A percentile compares a stretch with the other conserved stretches of the same genome.
phyloP scores from a whole-genome alignment of 768 basidiomycete genomes.

The Kwoniella sp. region DNA sequence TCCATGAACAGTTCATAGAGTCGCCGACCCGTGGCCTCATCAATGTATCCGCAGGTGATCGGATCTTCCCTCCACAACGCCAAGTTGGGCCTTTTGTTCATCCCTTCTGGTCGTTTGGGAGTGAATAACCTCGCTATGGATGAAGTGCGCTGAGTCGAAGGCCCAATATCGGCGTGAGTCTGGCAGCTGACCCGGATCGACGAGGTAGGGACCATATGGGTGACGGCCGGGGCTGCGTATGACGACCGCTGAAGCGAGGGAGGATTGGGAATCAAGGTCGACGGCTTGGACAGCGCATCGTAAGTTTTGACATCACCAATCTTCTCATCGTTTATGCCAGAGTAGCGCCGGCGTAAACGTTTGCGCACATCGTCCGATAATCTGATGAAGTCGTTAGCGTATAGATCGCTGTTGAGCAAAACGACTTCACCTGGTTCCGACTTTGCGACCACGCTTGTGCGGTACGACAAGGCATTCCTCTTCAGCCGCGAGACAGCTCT shows the following conservation, averaged over 20 bases:
- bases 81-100: not conserved
- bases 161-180: conserved; percentile 14
- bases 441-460: conserved; percentile 16
- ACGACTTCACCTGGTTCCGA: conserved; percentile 11
- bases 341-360: not conserved
- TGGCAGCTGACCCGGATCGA: not conserved
- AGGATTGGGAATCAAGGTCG: not conserved
- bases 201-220: not conserved
- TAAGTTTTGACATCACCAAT: no score
- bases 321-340: not conserved
- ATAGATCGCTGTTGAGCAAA: no score
- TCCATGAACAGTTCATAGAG: conserved; percentile 17
- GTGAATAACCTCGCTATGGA: conserved; percentile 16
- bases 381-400: not conserved
- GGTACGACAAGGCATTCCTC: conserved; percentile 12
- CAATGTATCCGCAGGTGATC: conserved; percentile 20
- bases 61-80: conserved; percentile 17
- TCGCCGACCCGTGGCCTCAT: conserved; percentile 4
- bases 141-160: conserved; percentile 12
- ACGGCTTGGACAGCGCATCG: not conserved
- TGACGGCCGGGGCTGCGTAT: not conserved
- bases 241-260: not conserved
- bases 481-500: not conserved
- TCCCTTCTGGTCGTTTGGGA: not conserved
- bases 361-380: conserved; percentile 8